Evolutionary conservation across 2,329 filamentous ascomycete species (phyloP), one percentile per base, ranked within the genome.

Genomic region (Fusarium albosuccineum): DNA sequence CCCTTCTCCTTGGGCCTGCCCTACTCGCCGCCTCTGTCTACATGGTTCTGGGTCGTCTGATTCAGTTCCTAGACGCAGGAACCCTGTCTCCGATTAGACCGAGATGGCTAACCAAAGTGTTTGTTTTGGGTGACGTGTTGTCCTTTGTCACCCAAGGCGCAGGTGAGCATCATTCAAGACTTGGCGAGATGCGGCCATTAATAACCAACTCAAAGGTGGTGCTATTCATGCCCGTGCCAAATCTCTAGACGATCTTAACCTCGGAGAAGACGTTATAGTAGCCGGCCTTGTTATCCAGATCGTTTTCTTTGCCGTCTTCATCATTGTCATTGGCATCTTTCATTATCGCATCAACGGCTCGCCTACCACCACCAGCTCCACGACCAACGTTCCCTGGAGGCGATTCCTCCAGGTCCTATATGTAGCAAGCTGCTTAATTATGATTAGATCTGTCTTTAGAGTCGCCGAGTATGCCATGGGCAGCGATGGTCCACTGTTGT

Each of bases 251-350:
- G 27, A 46, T 17, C 11, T 56, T 11, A 39, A 55, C 7, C 66
- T 73, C 1, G 83, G 81, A 29, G 74, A 82, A 52, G 77, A 80
- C 8, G 73, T 87, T 36, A 81, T 87, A 9, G 74, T 87, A 9
- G 81, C 66, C 3, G 86, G 86, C 7, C 74, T 89, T 2, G 73
- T 82, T 7, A 71, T 87, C 4, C 86, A 89, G 67, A 77, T 88
- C 9, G 37, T 84, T n/a, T 80, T 84, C 55, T 87, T 88, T 57
- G 77, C 77, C 3, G 74, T 86, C 44, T 88, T 88, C 65, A 75
- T 86, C 16, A 48, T 81, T 2, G 77, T 81, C 0, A 78, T 82
- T 0, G 64, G 77, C 2, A 62, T 82, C 0, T 86, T 86, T 70
- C 81, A 86, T 57, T 58, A 57, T 4, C 56, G 67, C 2, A 62